Evolutionary conservation across 2,329 filamentous ascomycete genomes (phyloP).

Genomic region (Stenocarpella maydis): DNA sequence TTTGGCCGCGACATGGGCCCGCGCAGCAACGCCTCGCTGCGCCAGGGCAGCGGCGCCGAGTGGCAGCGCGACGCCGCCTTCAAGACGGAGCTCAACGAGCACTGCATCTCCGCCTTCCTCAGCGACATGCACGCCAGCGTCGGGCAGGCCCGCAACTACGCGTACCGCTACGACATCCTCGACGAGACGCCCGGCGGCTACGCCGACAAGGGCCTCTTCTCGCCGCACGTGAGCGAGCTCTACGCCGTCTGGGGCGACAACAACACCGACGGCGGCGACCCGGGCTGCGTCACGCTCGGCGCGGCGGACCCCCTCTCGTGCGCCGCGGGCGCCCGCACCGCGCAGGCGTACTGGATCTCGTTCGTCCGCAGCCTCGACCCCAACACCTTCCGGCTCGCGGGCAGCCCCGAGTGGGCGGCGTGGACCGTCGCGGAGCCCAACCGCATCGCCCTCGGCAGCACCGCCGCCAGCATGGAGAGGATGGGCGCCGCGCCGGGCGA

Average conservation of each 20-base stretch:
- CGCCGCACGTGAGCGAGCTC: conserved; percentile 28
- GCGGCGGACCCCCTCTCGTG: conserved; percentile 26
- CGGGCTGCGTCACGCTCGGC: conserved; percentile 13
- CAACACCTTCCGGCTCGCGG: conserved; percentile 25
- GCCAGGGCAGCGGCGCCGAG: conserved; percentile 23
- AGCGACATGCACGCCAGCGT: conserved; percentile 24
- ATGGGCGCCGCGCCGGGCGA: conserved; percentile 26
- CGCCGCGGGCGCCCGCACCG: conserved; percentile 17
- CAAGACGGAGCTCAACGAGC: conserved; percentile 24
- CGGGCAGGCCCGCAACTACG: neutral
- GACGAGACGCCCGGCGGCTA: conserved; percentile 28
- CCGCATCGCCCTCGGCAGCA: conserved; percentile 23
- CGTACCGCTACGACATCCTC: conserved; percentile 29
- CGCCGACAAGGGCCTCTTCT: conserved; percentile 30
- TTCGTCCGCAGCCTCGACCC: conserved; percentile 35
- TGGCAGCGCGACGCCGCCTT: conserved; percentile 30
- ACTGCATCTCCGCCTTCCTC: conserved; percentile 27
- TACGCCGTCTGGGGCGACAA: conserved; percentile 30
- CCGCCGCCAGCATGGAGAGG: conserved; percentile 24
- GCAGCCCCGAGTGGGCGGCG: conserved; percentile 33
- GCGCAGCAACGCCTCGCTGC: conserved; percentile 12
- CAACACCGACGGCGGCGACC: conserved; percentile 29
- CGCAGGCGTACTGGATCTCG: conserved; percentile 37
- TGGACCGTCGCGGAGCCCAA: conserved; percentile 25
- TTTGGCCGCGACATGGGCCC: conserved; percentile 25